A percentile compares a stretch with the other conserved stretches of the same genome.
phyloP scores from a whole-genome alignment of 352 stramenopile genomes.

The Globisporangium emineosum region DNA sequence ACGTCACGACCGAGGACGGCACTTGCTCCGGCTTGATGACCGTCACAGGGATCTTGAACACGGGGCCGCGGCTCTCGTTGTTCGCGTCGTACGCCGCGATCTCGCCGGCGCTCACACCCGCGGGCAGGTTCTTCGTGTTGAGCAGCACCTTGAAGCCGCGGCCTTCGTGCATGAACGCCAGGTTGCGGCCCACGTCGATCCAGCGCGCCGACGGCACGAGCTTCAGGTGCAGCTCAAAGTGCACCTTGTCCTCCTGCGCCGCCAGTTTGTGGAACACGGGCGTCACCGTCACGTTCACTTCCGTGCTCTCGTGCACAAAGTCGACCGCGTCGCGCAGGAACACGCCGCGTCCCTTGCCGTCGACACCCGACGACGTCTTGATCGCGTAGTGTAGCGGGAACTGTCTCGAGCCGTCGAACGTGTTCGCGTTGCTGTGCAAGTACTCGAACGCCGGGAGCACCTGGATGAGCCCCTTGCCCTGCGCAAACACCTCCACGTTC shows the following conservation, averaged over 20 bases:
- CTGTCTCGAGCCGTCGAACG: conserved; percentile 58
- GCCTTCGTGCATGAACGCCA: conserved; percentile 87
- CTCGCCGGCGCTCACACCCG: conserved; percentile 84
- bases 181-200: conserved; percentile 81
- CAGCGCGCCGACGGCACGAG: conserved; percentile 81
- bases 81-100: conserved; percentile 80
- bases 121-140: conserved; percentile 74
- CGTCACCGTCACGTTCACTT: conserved; percentile 84
- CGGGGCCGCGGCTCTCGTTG: conserved; percentile 50
- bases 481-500: conserved; percentile 68
- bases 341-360: conserved; percentile 61
- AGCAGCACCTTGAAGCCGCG: conserved; percentile 89
- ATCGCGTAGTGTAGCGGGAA: conserved; percentile 59
- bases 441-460: conserved; percentile 77
- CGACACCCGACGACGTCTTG: conserved; percentile 37
- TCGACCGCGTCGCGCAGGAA: conserved; percentile 84
- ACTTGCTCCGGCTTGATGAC: conserved; percentile 79
- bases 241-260: conserved; percentile 74
- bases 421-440: conserved; percentile 39
- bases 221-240: conserved; percentile 87
- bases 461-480: conserved; percentile 82
- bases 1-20: conserved; percentile 29
- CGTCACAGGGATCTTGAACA: conserved; percentile 92
- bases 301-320: conserved; percentile 64
- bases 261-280: conserved; percentile 87